Evolutionary conservation across 1,284 basidiomycete genomes (phyloP).

Genomic region (Singerocomus rubriflavus): DNA sequence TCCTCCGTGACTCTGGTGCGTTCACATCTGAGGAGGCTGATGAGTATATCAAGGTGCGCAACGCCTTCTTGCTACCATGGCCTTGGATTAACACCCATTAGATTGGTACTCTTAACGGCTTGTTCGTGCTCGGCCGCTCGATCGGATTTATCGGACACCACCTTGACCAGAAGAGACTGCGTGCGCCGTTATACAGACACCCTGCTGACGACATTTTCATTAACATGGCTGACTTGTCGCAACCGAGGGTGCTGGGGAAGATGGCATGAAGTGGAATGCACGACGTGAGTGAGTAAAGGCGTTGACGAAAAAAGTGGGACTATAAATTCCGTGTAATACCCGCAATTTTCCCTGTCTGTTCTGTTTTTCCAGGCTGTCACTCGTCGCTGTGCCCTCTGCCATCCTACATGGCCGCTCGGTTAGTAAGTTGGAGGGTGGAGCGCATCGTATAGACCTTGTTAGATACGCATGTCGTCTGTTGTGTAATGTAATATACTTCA

Average conservation of each 20-base stretch:
- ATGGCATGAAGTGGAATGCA: constrained; percentile 30
- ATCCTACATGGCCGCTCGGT: not conserved
- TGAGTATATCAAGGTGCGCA: constrained; percentile 85
- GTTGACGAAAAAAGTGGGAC: constrained; percentile 3
- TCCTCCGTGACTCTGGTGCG: constrained; percentile 89
- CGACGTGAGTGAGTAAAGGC: not conserved
- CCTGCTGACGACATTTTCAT: constrained; percentile 85
- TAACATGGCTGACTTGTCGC: constrained; percentile 79
- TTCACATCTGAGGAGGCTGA: constrained; percentile 96
- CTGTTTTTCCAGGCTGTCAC: not conserved
- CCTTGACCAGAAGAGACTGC: constrained; percentile 93
- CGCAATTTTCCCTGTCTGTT: constrained; percentile 12
- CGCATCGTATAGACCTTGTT: not conserved
- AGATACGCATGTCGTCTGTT: not conserved
- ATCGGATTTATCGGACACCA: constrained; percentile 97
- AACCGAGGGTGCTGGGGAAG: constrained; percentile 74
- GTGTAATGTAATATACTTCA: not conserved
- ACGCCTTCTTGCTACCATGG: not conserved
- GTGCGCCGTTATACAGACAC: constrained; percentile 90
- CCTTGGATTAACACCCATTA: constrained; percentile 20
- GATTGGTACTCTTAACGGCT: constrained; percentile 91
- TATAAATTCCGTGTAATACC: constrained; percentile 22
- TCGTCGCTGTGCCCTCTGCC: not conserved
- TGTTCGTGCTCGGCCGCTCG: constrained; percentile 96
- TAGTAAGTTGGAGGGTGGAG: not conserved